Evolutionary conservation across 2,329 filamentous ascomycete species (phyloP), one percentile per base, ranked within the genome.

Genomic region (Fusarium sublunatum): DNA sequence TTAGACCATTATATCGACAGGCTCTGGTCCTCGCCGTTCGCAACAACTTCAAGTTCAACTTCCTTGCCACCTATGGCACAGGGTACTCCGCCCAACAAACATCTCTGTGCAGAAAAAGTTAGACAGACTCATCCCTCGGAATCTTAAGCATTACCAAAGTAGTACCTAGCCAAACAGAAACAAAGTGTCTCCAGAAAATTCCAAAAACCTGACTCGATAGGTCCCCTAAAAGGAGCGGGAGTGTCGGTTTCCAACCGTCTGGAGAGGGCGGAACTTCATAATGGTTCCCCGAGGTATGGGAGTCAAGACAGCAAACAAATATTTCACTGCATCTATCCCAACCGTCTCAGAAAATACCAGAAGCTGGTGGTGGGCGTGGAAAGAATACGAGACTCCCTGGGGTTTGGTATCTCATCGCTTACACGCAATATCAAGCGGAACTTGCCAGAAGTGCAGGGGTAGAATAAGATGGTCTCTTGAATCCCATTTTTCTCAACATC

Each of bases 201-300:
- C 62, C 62, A 39, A 29, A 26, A 40, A 25, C 12, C 19, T 12
- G 58, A 58, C 40, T 47, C 39, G 34, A 49, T 60, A 60, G 34
- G 40, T 29, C 39, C 45, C n/a, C 55, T 51, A 57, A 52, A 65
- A 65, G 57, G 53, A 65, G 65, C 62, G 62, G 62, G 62, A 65
- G 53, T 43, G 58, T 50, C 62, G 48, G 59, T 36, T 25, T 26
- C 52, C 47, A 41, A 50, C 15, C n/a, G 19, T 26, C 38, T 26
- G 24, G 32, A 42, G 32, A 26, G 44, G 7, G 40, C 22, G 11
- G 34, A 26, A 22, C 15, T 26, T 45, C 4, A 3, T n/a, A 2
- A 13, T 35, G 32, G 26, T 24, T 36, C 19, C 12, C 11, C 40
- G 26, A 43, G 4, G 24, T 19, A 15, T 22, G 36, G 36, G 36